phyloP scores from a whole-genome alignment of 345 rosid species.

The Citrus unshiu region DNA sequence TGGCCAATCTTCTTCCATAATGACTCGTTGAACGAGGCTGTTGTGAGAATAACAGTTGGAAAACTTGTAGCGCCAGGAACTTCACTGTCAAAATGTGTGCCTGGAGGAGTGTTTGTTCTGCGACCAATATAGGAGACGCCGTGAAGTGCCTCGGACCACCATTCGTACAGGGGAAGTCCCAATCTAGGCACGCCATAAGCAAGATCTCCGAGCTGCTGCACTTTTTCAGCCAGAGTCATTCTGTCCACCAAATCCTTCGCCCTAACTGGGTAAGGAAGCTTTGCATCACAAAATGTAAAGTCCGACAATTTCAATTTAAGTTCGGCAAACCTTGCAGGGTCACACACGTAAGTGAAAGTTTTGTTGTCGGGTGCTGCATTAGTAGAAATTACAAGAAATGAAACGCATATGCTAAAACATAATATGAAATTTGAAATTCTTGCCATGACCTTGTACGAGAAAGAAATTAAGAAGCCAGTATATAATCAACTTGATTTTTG shows the following conservation, averaged over 20 bases:
- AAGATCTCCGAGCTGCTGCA: slow-evolving; percentile 26
- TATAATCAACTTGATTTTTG: too few species aligned
- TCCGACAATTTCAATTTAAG: slow-evolving; percentile 20
- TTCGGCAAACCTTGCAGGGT: slow-evolving; percentile 3
- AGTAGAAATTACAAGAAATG: too few species aligned
- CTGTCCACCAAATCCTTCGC: slow-evolving; percentile 31
- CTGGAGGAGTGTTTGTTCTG: not conserved
- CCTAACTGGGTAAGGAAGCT: slow-evolving; percentile 24
- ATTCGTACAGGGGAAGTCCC: slow-evolving; percentile 20
- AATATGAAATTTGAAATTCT: too few species aligned
- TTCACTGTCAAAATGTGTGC: slow-evolving; percentile 22
- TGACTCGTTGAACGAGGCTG: slow-evolving; percentile 38
- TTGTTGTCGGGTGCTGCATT: not conserved
- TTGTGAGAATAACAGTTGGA: slow-evolving; percentile 32
- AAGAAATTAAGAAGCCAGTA: too few species aligned
- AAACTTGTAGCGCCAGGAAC: slow-evolving; percentile 44
- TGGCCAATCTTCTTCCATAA: slow-evolving; percentile 43
- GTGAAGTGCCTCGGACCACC: slow-evolving; percentile 55
- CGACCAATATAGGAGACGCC: slow-evolving; percentile 39
- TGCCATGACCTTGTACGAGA: too few species aligned
- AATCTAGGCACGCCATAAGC: slow-evolving; percentile 24
- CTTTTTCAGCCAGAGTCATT: slow-evolving; percentile 36
- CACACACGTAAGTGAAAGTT: slow-evolving; percentile 25
- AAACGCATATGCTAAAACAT: too few species aligned
- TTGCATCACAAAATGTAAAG: slow-evolving; percentile 26